Evolutionary conservation across 2,329 filamentous ascomycete genomes (phyloP), one percentile per base, ranked within the genome.

Genomic region (Fusarium sp.): DNA sequence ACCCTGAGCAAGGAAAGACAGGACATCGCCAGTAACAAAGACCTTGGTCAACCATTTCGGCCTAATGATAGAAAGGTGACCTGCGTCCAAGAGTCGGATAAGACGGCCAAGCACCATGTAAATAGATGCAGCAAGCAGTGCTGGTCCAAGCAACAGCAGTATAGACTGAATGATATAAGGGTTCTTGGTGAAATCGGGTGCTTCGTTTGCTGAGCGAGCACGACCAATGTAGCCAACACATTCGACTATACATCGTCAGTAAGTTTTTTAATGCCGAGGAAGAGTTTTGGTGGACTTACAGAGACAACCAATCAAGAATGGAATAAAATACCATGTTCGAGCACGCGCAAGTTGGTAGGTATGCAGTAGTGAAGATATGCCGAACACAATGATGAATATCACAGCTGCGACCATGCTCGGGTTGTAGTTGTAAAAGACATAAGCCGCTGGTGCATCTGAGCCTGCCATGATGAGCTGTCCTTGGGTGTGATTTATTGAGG

Each of bases 251-350:
- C 13, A 8, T 1, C 10, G n/a, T 62, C 15, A 57, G 57, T n/a
- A 26, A 18, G 20, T n/a, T 34, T 2, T 13, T 30, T 30, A 33
- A 13, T 4, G 1, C 4, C 4, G 12, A 28, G 15, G 5, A 12
- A 28, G 13, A 4, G 6, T 10, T 26, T 6, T 5, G 4, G 8
- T 16, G 10, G 15, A 69, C 78, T 69, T 80, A 86, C 84, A 84
- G n/a, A 82, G 61, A 44, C 83, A 83, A n/a, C 86, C 85, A 26
- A 87, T 76, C 5, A 83, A 69, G 40, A 88, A 83, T 0, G 85
- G 83, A 4, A 84, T 82, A 68, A 85, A 83, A 72, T 84, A 87
- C 83, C 84, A 86, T 10, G 83, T 83, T 53, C 81, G 77, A 4
- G 77, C 75, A 20, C 75, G 74, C 26, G 80, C 26, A 34, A 85